A percentile compares a stretch with the other conserved stretches of the same genome.
phyloP scores from a whole-genome alignment of 768 basidiomycete species.

The Suillus alpinus region DNA sequence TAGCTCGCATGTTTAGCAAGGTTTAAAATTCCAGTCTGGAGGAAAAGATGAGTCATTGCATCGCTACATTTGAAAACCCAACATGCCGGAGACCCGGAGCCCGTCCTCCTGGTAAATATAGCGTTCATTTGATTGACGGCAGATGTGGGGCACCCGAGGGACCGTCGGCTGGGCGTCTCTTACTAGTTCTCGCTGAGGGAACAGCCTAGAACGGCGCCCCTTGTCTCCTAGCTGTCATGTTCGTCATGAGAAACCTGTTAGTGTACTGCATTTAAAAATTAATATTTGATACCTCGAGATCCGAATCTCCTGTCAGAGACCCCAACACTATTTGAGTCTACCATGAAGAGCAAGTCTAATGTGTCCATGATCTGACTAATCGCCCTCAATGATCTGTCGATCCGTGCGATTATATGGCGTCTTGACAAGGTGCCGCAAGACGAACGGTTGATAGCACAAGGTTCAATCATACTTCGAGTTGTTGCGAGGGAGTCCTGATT shows the following conservation, averaged over 20 bases:
- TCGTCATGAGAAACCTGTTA: neutral
- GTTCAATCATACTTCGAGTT: neutral
- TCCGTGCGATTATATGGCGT: neutral
- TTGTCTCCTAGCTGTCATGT: constrained; percentile 2
- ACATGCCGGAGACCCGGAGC: neutral
- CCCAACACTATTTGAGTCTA: too few species aligned
- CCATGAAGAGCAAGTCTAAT: neutral
- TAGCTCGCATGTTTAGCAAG: neutral
- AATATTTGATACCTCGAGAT: neutral
- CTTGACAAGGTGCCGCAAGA: neutral
- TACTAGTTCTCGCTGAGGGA: neutral
- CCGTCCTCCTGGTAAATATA: neutral
- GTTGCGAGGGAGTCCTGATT: neutral
- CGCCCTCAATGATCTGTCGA: neutral
- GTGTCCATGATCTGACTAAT: neutral
- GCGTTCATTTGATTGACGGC: constrained; percentile 2
- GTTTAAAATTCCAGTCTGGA: neutral
- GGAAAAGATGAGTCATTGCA: neutral
- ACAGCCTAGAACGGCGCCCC: neutral
- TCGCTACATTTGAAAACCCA: neutral
- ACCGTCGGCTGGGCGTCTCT: neutral
- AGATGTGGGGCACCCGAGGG: constrained; percentile 1
- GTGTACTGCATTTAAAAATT: neutral
- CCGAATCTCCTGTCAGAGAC: neutral
- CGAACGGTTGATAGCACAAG: neutral